Base-by-base conservation (phyloP, 345 rosid genomes). In the Acer saccharum region DNA sequence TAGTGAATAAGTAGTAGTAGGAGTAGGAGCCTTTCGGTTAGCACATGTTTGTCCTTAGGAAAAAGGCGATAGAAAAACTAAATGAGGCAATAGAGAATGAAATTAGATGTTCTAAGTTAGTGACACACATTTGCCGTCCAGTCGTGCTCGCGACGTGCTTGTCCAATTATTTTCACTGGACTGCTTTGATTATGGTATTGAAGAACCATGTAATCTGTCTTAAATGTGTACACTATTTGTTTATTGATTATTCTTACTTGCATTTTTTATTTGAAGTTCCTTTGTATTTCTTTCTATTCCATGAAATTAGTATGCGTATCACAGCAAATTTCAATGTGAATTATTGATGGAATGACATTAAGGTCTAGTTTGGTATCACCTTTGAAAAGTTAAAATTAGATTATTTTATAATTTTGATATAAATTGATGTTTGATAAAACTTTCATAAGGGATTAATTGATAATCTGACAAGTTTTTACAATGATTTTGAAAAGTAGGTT, bases 1-100 rank as follows among this genome's bases (percentile, higher is more conserved):
- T 81, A 76, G 69, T 76, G 63, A 86, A 81, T 81, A 88, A 86
- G 74, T 74, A 32, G 76, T 76, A 79, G 70, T 29, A 64, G 77
- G 46, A 74, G 35, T 73, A 79, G 82, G 74, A 76, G 64, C 73
- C 55, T 75, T 60, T 80, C 73, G 82, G 76, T 27, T 77, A 80
- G 72, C 73, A 74, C 46, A 60, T 78, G 80, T 81, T 58, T 81
- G 77, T 83, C 50, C 48, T 78, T 60, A 65, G 82, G 68, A 50
- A 23, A 23, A 41, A 70, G 48, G 48, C 62, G 7, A 57, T 57
- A 57, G 14, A 43, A 41, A 79, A 71, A 60, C n/a, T 14, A 54
- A 20, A 48, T 70, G 41, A 52, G 50, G 71, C 71, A 43, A 17
- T 62, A 63, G 76, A 21, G 76, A 46, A 61, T 70, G 78, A 57